These are phyloP conservation scores for Hyparrhenia diplandra DNA, from an alignment of 176 grass and related monocot species.

Conservation along the genomic window DNA sequence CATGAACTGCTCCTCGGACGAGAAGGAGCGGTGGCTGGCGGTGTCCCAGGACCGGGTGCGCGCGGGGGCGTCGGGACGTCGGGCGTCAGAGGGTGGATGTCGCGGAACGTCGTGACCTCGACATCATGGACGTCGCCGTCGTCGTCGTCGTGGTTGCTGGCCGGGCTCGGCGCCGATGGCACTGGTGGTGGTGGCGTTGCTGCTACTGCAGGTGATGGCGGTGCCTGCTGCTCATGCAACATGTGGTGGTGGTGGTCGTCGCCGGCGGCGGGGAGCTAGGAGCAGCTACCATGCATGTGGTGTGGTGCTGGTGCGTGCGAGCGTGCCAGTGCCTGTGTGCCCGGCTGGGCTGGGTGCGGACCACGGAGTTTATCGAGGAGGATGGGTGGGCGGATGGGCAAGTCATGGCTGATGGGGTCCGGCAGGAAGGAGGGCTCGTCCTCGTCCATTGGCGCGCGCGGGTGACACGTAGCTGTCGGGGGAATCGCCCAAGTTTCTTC, in stretches of 20 bases:
- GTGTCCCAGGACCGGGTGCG: constrained; percentile 44
- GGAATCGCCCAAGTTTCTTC: neutral
- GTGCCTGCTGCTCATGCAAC: constrained; percentile 53
- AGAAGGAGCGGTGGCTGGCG: constrained; percentile 57
- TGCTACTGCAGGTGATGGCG: neutral
- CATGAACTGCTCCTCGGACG: constrained; percentile 60
- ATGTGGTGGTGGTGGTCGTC: constrained; percentile 25
- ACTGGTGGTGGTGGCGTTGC: neutral
- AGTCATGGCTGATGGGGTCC: neutral
- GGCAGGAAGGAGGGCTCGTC: too few relatives aligned
- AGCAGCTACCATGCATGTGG: constrained; percentile 21
- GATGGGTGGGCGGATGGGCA: neutral
- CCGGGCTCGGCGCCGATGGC: constrained; percentile 7
- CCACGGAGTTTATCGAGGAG: neutral
- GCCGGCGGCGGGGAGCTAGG: constrained; percentile 3
- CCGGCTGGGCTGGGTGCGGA: neutral
- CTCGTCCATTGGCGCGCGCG: constrained; percentile 25
- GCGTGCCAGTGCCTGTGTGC: neutral
- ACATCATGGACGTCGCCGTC: neutral
- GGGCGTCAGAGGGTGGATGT: constrained; percentile 64
- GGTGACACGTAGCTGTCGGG: constrained; percentile 38
- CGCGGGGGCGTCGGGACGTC: constrained; percentile 21
- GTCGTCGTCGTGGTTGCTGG: neutral
- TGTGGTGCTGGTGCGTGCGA: neutral
- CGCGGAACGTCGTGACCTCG: constrained; percentile 51